Conservation (phyloP, 345 rosid species). For the Camelina neglecta region DNA sequence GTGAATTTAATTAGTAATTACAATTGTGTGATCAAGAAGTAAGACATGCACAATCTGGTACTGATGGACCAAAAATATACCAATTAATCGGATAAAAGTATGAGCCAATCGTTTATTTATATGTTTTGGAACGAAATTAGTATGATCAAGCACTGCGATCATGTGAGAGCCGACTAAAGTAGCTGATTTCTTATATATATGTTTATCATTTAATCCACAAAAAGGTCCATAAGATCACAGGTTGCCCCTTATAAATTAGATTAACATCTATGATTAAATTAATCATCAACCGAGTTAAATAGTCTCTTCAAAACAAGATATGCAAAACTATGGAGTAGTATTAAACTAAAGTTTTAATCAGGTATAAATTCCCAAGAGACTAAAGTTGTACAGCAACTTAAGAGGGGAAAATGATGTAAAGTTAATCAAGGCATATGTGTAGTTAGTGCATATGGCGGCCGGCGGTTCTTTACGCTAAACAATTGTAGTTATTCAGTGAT, state of each 20-base stretch:
- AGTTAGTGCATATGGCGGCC: constrained; percentile 46
- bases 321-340: not conserved
- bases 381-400: constrained; percentile 11
- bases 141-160: not conserved
- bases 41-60: not conserved
- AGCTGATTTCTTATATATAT: not conserved
- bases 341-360: not conserved
- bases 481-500: constrained; percentile 25
- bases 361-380: not conserved
- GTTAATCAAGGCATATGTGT: constrained; percentile 21
- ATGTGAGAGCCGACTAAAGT: not conserved
- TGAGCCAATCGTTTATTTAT: not conserved
- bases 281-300: not conserved
- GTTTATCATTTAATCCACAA: not conserved
- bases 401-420: not conserved
- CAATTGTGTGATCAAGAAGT: not conserved
- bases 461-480: constrained; percentile 27
- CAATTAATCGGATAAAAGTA: not conserved
- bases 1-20: not conserved
- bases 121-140: too few species aligned
- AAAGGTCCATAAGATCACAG: not conserved
- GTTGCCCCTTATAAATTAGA: not conserved
- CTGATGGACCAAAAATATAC: not conserved
- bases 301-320: not conserved
- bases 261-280: not conserved